These are phyloP conservation scores for Tympanopsis confertula DNA, from an alignment of 2,329 filamentous ascomycete species.

Conservation along the genomic window DNA sequence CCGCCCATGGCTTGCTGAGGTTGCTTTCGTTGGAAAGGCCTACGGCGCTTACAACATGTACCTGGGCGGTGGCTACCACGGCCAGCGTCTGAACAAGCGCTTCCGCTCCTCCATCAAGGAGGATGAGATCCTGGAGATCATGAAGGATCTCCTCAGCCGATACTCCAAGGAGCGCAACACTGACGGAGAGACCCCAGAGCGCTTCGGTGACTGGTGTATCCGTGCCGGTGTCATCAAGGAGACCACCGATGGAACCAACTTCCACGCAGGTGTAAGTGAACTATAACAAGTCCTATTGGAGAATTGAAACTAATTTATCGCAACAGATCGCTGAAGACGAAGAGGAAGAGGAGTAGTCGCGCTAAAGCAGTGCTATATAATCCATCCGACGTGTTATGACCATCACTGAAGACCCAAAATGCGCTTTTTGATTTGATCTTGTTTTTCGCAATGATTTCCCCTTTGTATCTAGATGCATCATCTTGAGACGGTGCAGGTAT, in stretches of 20 bases:
- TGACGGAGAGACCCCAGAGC: slow-evolving; percentile 43
- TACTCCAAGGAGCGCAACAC: slow-evolving; percentile 75
- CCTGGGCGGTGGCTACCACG: slow-evolving; percentile 92
- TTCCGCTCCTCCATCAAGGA: slow-evolving; percentile 93
- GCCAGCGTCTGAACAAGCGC: slow-evolving; percentile 90
- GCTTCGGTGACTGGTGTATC: slow-evolving; percentile 90
- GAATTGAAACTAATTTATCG: not conserved
- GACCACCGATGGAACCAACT: slow-evolving; percentile 81
- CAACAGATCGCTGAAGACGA: not conserved
- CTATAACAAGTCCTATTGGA: not conserved
- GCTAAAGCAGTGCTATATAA: no score
- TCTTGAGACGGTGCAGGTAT: no score
- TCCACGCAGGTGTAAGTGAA: slow-evolving; percentile 83
- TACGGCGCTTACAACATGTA: slow-evolving; percentile 99
- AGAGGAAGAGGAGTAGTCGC: no score
- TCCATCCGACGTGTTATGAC: no score
- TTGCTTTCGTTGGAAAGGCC: slow-evolving; percentile 94
- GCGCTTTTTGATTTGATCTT: no score
- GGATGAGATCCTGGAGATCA: slow-evolving; percentile 86
- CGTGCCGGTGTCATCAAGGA: slow-evolving; percentile 73
- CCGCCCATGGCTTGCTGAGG: slow-evolving; percentile 89
- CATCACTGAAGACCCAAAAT: no score
- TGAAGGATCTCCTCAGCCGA: slow-evolving; percentile 77
- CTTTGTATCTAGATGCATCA: no score
- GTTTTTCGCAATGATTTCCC: no score